These are phyloP conservation scores for Ogataea minuta DNA, from an alignment of 805 yeast species.

Conservation along the genomic window DNA sequence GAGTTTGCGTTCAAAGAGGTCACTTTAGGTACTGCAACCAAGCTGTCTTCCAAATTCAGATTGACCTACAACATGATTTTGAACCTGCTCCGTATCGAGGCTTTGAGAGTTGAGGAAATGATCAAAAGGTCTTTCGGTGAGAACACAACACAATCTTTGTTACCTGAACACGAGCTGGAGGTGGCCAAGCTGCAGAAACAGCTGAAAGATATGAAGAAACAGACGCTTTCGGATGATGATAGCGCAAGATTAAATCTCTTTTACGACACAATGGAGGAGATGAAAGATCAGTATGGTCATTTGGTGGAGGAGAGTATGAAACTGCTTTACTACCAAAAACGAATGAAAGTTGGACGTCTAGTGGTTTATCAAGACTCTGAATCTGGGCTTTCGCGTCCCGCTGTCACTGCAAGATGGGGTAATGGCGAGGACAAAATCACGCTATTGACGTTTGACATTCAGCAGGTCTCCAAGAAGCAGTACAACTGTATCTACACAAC, in stretches of 20 bases:
- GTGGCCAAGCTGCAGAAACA: slow-evolving; percentile 53
- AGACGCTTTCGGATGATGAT: slow-evolving; percentile 40
- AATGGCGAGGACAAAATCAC: slow-evolving; percentile 33
- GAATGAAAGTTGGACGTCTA: slow-evolving; percentile 54
- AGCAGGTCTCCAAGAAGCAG: slow-evolving; percentile 11
- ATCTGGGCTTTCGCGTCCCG: slow-evolving; percentile 41
- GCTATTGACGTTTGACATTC: slow-evolving; percentile 47
- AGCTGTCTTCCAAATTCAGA: slow-evolving; percentile 86
- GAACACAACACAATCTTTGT: slow-evolving; percentile 75
- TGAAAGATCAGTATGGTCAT: slow-evolving; percentile 42
- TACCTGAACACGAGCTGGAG: slow-evolving; percentile 80
- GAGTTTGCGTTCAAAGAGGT: slow-evolving; percentile 69
- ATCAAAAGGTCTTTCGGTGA: slow-evolving; percentile 94
- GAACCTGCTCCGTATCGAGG: slow-evolving; percentile 88
- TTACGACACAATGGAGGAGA: slow-evolving; percentile 44
- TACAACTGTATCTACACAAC: slow-evolving; percentile 27
- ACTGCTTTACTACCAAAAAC: slow-evolving; percentile 46
- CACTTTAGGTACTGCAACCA: slow-evolving; percentile 86
- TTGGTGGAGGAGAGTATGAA: slow-evolving; percentile 48
- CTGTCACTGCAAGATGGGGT: slow-evolving; percentile 51
- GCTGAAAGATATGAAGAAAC: slow-evolving; percentile 31
- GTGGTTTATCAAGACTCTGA: slow-evolving; percentile 51
- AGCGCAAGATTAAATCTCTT: slow-evolving; percentile 43
- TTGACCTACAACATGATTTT: slow-evolving; percentile 94
- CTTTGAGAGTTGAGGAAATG: slow-evolving; percentile 96